Base-by-base conservation (phyloP, 179 eudicot genomes). In the Carnegiea gigantea region DNA sequence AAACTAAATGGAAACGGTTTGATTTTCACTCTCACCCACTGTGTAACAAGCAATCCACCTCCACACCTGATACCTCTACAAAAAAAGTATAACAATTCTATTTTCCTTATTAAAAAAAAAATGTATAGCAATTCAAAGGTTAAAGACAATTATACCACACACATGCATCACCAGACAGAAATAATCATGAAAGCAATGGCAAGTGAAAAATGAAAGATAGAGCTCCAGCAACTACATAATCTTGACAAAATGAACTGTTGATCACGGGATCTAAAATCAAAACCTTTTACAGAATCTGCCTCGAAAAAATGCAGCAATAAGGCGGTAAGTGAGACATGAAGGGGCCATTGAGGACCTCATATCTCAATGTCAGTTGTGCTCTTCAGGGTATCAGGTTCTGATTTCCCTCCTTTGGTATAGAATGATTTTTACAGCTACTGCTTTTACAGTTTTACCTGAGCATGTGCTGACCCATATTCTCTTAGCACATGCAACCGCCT, bases 401-500 rank as follows among this genome's bases (percentile, higher is more conserved):
- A n/a, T 3, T 59, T 68, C 57, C n/a, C n/a, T 23, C 23, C 65
- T 81, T 78, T 28, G 12, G 40, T 28, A 51, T 51, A 17, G 5
- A 51, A 33, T 26, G 43, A 75, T 75, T 26, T 15, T 26, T 77
- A 75, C 17, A 81, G 53, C 28, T 54, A 38, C 76, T 28, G 12
- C 30, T 59, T 14, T 51, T 20, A 53, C 59, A 12, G 17, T 28
- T 28, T 28, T 57, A 14, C 26, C n/a, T 60, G 20, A 60, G 11
- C 67, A 60, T 60, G 67, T 60, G 23, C n/a, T 57, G 21, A 51
- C 18, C 18, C 17, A 51, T 51, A 51, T 51, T 51, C 57, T 13
- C 70, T 85, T 89, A 94, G 90, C 98, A 93, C 71, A 88, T 73
- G 74, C 98, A 94, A 72, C 97, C 95, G 65, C 97, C 92, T 23